Conservation (phyloP, 176 grass and related monocot species). For the Chloris gayana region DNA sequence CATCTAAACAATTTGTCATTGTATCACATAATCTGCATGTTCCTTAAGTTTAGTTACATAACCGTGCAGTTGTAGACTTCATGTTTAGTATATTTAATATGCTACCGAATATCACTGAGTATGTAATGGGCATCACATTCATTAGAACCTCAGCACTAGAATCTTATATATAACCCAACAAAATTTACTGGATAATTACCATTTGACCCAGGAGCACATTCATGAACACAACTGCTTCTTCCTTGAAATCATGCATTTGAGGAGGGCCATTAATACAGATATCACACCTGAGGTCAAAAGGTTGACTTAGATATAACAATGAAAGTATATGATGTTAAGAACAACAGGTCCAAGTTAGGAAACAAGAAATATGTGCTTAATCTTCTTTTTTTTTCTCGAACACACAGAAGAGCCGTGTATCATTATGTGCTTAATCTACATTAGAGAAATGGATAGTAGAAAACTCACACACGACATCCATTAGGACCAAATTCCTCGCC, state of each 20-base stretch:
- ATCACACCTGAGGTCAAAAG: constrained; percentile 69
- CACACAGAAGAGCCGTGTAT: too few species aligned
- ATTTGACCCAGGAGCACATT: constrained; percentile 58
- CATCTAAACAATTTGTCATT: background rate
- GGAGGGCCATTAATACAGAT: constrained; percentile 76
- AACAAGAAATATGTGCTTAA: too few species aligned
- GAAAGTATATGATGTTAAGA: background rate
- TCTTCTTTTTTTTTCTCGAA: too few species aligned
- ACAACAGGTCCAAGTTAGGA: background rate
- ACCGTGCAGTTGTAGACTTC: background rate
- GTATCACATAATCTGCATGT: background rate
- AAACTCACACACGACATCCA: constrained; percentile 71
- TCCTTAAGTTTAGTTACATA: constrained; percentile 6
- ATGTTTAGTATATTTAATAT: background rate
- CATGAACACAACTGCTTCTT: constrained; percentile 65
- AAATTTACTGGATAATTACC: constrained; percentile 41
- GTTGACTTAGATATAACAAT: background rate
- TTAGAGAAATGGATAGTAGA: constrained; percentile 13
- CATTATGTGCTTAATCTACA: constrained; percentile 21
- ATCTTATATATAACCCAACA: constrained; percentile 19
- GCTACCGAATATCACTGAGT: constrained; percentile 8
- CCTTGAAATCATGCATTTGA: constrained; percentile 84
- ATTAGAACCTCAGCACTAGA: constrained; percentile 14
- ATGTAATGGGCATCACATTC: background rate
- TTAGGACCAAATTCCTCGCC: constrained; percentile 74